Conservation (phyloP, 176 grass and related monocot genomes). For the Aegilops umbellulata region DNA sequence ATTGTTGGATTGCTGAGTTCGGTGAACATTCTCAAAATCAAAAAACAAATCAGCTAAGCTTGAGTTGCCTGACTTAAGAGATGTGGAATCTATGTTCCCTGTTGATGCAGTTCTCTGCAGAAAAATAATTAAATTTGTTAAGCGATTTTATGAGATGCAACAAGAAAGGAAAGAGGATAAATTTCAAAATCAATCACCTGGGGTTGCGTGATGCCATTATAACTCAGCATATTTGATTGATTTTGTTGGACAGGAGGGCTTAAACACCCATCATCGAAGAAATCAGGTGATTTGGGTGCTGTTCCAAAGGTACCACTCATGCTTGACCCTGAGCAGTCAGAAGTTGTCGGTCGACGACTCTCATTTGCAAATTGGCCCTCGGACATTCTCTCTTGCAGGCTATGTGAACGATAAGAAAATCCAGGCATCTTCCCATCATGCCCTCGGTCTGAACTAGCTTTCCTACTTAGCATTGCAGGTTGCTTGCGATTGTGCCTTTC, state of each 20-base stretch:
- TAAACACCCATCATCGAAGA: slow-evolving; percentile 41
- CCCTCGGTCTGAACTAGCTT: slow-evolving; percentile 81
- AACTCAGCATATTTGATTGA: slow-evolving; percentile 20
- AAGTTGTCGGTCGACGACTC: slow-evolving; percentile 41
- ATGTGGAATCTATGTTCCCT: slow-evolving; percentile 49
- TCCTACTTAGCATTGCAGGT: slow-evolving; percentile 61
- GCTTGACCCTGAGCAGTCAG: slow-evolving; percentile 64
- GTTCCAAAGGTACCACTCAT: slow-evolving; percentile 36
- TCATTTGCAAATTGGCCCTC: slow-evolving; percentile 60
- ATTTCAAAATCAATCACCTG: slow-evolving; percentile 31
- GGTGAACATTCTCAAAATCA: slow-evolving; percentile 25
- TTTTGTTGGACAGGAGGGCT: slow-evolving; percentile 33
- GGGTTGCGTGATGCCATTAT: slow-evolving; percentile 20
- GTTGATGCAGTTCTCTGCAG: slow-evolving; percentile 55
- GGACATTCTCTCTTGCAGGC: slow-evolving; percentile 52
- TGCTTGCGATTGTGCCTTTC: slow-evolving; percentile 65
- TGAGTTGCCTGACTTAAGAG: slow-evolving; percentile 47
- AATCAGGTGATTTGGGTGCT: slow-evolving; percentile 51
- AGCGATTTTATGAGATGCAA: background rate
- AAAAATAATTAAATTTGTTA: slow-evolving; percentile 26
- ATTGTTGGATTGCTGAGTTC: slow-evolving; percentile 22
- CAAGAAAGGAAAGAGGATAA: background rate
- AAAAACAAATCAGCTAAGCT: slow-evolving; percentile 53
- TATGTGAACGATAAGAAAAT: slow-evolving; percentile 53
- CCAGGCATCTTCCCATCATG: slow-evolving; percentile 64